Base-by-base conservation (phyloP, 257 asterid species). In the Solanum pennellii region DNA sequence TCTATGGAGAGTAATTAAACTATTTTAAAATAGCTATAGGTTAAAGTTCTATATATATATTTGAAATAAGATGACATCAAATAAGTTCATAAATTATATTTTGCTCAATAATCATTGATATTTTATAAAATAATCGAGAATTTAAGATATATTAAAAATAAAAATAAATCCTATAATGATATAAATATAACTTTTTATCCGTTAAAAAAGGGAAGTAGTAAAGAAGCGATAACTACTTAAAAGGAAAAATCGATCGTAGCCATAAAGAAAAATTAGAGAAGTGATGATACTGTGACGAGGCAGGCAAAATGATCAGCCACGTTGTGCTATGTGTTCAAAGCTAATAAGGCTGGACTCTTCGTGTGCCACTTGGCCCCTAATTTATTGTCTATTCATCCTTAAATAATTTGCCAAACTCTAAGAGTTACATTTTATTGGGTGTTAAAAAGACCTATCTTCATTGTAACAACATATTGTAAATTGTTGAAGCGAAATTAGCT, bases 131-230 rank as follows among this genome's bases (percentile, higher is more conserved):
- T 20, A 59, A 59, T 3, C 0, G 12, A 59, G 1, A 59, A 5
- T 21, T 3, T 59, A 2, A 9, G 27, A 59, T 2, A 3, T 2
- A 3, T 20, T 1, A 59, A 1, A 21, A 21, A 0, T 59, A 1
- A 59, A 21, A 9, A 9, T 3, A 21, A 0, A 3, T 1, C 21
- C 6, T 21, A 59, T 21, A 21, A 21, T 8, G 6, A 1, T 59
- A 59, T 20, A 59, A 59, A 59, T 59, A 59, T 18, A 56, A 18
- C 2, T 33, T 33, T 4, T 0, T 33, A 33, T 33, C 35, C 35
- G 35, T 3, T 33, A 4, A 33, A 5, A 1, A 33, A 33, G 3
- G 3, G 3, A 33, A 33, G 35, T 33, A 33, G 35, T 33, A 33
- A 33, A 4, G 5, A 4, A 33, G 5, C 35, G 35, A 33, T 33